phyloP scores from a whole-genome alignment of 345 rosid species.

The Citrus cavaleriei region DNA sequence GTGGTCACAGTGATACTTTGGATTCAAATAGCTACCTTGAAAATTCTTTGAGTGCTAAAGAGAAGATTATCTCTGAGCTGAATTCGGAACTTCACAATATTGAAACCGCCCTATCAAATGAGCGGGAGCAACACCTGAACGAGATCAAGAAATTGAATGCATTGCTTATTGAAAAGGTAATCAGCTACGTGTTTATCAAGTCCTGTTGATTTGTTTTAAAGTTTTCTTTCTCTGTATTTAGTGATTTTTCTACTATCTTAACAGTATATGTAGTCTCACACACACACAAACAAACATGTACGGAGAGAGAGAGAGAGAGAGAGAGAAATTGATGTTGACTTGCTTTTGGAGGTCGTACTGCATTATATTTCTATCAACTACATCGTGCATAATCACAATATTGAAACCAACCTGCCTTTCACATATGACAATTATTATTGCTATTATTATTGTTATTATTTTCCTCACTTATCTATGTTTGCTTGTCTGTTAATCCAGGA shows the following conservation, averaged over 20 bases:
- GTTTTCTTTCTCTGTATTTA: background rate
- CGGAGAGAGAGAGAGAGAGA: no score
- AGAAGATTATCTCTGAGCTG: constrained; percentile 89
- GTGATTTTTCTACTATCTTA: background rate
- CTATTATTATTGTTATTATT: background rate
- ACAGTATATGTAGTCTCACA: background rate
- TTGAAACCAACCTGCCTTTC: background rate
- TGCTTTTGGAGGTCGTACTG: background rate
- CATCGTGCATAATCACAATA: background rate
- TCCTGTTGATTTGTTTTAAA: background rate
- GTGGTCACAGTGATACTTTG: constrained; percentile 54
- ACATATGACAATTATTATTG: background rate
- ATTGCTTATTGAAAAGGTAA: constrained; percentile 71
- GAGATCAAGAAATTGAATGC: constrained; percentile 80
- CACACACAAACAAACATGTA: background rate
- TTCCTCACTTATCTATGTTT: background rate
- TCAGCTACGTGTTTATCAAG: background rate
- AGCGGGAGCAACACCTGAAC: constrained; percentile 72
- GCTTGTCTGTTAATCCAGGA: constrained; percentile 46
- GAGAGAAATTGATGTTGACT: background rate
- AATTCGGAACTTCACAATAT: constrained; percentile 87
- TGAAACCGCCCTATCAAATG: constrained; percentile 72
- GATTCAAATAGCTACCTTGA: constrained; percentile 84
- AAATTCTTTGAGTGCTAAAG: constrained; percentile 85
- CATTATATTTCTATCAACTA: background rate